A percentile compares a stretch with the other conserved stretches of the same genome.
These are phyloP conservation scores for Eucalyptus microcorys DNA, from an alignment of 345 rosid genomes.

Conservation along the genomic window DNA sequence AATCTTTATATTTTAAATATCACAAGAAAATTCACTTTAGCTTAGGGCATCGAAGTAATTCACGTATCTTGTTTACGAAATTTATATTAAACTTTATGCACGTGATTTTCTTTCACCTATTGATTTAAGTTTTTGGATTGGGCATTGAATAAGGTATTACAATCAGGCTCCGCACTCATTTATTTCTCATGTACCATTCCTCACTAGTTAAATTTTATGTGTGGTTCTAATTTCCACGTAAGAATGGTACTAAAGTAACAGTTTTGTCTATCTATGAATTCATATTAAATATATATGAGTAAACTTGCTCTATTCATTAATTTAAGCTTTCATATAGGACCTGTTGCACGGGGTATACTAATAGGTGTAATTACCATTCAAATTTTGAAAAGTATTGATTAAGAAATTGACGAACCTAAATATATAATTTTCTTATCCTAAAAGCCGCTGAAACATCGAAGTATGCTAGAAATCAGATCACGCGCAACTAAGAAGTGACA, in stretches of 20 bases:
- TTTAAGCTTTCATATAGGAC: too few species aligned
- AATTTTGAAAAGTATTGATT: too few species aligned
- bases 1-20: not conserved
- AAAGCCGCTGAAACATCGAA: not conserved
- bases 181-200: accelerated
- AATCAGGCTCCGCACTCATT: accelerated
- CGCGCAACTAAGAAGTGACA: not conserved
- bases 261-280: too few species aligned
- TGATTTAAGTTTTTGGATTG: too few species aligned
- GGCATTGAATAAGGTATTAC: accelerated
- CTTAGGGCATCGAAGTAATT: not conserved
- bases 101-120: accelerated
- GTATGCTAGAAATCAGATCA: not conserved
- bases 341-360: accelerated
- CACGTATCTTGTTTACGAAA: too few species aligned
- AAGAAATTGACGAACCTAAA: not conserved
- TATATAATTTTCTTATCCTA: not conserved
- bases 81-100: not conserved
- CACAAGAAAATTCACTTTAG: not conserved
- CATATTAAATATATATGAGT: too few species aligned
- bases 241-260: accelerated
- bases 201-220: not conserved
- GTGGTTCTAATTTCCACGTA: accelerated
- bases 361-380: accelerated
- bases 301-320: too few species aligned